Conservation (phyloP, 352 stramenopile genomes). For the Globisporangium nunn region DNA sequence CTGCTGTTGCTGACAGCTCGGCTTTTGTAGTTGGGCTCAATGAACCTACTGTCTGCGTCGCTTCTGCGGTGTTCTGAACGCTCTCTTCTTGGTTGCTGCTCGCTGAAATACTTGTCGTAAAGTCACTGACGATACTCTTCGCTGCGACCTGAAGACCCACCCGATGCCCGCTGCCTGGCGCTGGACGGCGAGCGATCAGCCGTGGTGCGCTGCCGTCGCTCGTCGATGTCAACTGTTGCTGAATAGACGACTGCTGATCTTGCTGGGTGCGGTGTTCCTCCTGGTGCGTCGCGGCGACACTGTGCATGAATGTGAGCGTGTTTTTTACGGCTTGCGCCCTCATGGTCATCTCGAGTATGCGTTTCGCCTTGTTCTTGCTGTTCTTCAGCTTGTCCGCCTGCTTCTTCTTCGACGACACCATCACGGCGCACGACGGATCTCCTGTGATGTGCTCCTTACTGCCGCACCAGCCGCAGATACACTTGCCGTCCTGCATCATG, state of each 20-base stretch:
- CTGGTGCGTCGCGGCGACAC: slow-evolving; percentile 14
- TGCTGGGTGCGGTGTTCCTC: slow-evolving; percentile 4
- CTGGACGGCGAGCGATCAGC: neutral
- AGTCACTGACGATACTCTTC: slow-evolving; percentile 23
- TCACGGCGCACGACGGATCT: slow-evolving; percentile 28
- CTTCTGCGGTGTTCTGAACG: neutral
- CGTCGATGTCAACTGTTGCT: no score
- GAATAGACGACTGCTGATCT: neutral
- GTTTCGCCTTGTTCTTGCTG: slow-evolving; percentile 19
- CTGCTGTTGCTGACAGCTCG: neutral
- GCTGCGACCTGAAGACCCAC: slow-evolving; percentile 30
- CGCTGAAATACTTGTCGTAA: neutral
- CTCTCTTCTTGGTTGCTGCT: slow-evolving; percentile 18
- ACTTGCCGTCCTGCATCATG: slow-evolving; percentile 84
- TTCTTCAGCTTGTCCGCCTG: slow-evolving; percentile 46
- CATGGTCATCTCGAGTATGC: slow-evolving; percentile 20
- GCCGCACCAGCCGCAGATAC: slow-evolving; percentile 74
- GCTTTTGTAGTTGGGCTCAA: no score
- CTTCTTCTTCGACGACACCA: slow-evolving; percentile 50
- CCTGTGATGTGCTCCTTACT: slow-evolving; percentile 69
- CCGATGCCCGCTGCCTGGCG: slow-evolving; percentile 4
- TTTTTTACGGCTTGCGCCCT: slow-evolving; percentile 43
- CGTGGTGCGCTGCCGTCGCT: neutral
- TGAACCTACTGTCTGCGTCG: neutral
- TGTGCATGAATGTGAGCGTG: slow-evolving; percentile 33